Percentiles rank a stretch among this genome's conserved stretches.
Conservation (phyloP, 1,284 basidiomycete species). For the Irpex rosettiformis region DNA sequence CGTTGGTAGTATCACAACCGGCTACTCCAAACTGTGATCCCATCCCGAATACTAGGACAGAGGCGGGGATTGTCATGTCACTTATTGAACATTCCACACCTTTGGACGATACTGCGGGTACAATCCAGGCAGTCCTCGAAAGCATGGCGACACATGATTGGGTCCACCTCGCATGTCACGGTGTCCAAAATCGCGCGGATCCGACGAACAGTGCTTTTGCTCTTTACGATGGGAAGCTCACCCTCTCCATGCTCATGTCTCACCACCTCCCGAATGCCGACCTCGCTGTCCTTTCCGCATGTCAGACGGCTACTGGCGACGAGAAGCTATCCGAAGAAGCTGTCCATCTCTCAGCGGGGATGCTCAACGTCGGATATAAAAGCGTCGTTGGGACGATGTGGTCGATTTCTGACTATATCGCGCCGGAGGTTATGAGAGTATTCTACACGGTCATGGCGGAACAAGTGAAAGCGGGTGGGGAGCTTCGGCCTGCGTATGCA, state of each 20-base stretch:
- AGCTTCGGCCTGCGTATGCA: not conserved
- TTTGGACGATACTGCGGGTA: not conserved
- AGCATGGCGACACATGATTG: constrained; percentile 12
- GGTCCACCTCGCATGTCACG: constrained; percentile 22
- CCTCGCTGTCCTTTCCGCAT: not conserved
- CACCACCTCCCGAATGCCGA: not conserved
- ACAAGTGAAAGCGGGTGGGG: not conserved
- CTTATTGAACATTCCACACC: not conserved
- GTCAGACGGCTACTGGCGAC: not conserved
- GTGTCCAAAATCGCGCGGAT: constrained; percentile 12
- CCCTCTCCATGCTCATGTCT: constrained; percentile 13
- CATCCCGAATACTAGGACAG: not conserved
- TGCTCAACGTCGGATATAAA: not conserved
- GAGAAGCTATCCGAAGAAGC: not conserved
- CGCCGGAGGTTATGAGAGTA: not conserved
- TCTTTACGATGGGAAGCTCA: constrained; percentile 14
- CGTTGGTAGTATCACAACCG: not conserved
- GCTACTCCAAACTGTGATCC: not conserved
- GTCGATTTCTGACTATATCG: not conserved
- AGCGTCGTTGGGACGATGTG: not conserved
- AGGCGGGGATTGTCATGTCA: not conserved
- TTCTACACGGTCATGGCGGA: not conserved
- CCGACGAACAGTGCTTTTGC: constrained; percentile 15
- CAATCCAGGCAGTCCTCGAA: constrained; percentile 2
- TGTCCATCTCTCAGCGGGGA: not conserved